phyloP scores from a whole-genome alignment of 2,329 filamentous ascomycete genomes.

The Stachybotrys elegans region DNA sequence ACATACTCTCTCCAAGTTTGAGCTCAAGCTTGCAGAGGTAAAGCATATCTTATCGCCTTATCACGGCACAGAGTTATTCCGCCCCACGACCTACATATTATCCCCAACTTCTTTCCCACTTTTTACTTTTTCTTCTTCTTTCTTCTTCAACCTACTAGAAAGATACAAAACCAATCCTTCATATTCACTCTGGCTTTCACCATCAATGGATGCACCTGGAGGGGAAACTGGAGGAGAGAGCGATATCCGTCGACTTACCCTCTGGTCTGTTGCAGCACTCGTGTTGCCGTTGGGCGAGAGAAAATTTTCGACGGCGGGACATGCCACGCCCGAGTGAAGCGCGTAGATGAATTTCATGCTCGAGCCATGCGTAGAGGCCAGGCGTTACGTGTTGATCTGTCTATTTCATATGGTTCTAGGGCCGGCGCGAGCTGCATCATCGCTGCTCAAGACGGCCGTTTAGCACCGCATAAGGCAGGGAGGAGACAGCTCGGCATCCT shows the following conservation, averaged over 20 bases:
- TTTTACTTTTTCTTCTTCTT: slow-evolving; percentile 17
- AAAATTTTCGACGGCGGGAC: slow-evolving; percentile 30
- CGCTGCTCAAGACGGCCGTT: no score
- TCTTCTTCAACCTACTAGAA: slow-evolving; percentile 38
- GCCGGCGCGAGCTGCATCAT: no score
- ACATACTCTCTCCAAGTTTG: no score
- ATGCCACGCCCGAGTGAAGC: no score
- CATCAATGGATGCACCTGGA: slow-evolving; percentile 51
- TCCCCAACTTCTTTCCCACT: not conserved
- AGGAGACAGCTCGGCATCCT: no score
- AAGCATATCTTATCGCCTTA: no score
- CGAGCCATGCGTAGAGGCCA: no score
- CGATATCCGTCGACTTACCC: slow-evolving; percentile 41
- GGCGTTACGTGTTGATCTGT: no score
- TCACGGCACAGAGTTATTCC: slow-evolving; percentile 22
- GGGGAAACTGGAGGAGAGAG: slow-evolving; percentile 71
- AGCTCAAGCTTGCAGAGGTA: no score
- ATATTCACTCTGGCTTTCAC: slow-evolving; percentile 66
- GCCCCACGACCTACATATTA: slow-evolving; percentile 7
- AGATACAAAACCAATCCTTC: slow-evolving; percentile 40
- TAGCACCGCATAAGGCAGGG: no score
- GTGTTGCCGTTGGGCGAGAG: slow-evolving; percentile 26
- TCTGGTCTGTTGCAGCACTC: slow-evolving; percentile 33
- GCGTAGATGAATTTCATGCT: no score
- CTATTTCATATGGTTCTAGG: no score